phyloP scores from a whole-genome alignment of 2,329 filamentous ascomycete genomes.

The Pseudonectria buxi region DNA sequence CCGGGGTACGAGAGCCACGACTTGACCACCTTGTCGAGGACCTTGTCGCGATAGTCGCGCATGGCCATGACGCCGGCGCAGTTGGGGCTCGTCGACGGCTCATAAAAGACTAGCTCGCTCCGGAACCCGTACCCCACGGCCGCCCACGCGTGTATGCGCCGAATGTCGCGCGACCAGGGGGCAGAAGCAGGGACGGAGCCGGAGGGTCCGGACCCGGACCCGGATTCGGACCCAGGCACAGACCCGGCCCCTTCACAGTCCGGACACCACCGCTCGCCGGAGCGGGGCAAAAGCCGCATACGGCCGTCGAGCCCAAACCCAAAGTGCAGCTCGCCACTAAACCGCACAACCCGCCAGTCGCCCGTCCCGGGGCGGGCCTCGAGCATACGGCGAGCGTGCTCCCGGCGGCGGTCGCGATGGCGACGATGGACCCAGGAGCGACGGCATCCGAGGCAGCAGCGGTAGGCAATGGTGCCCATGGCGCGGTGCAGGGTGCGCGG shows the following conservation, averaged over 20 bases:
- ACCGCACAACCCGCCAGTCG: slow-evolving; percentile 28
- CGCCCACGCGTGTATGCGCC: slow-evolving; percentile 29
- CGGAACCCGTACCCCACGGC: slow-evolving; percentile 31
- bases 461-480: slow-evolving; percentile 31
- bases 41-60: slow-evolving; percentile 28
- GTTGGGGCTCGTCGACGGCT: slow-evolving; percentile 28
- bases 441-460: slow-evolving; percentile 28
- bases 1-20: slow-evolving; percentile 23
- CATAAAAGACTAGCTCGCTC: slow-evolving; percentile 32
- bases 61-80: slow-evolving; percentile 26
- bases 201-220: too few relatives aligned
- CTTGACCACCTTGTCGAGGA: slow-evolving; percentile 28
- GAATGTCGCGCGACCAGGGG: slow-evolving; percentile 28
- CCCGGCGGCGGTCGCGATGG: slow-evolving; percentile 26
- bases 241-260: slow-evolving; percentile 12
- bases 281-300: slow-evolving; percentile 27
- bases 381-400: slow-evolving; percentile 29
- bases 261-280: slow-evolving; percentile 29
- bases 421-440: slow-evolving; percentile 24
- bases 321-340: slow-evolving; percentile 33
- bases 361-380: slow-evolving; percentile 23
- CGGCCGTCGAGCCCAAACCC: slow-evolving; percentile 32
- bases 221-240: not conserved
- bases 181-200: not conserved
- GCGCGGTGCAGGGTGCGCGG: slow-evolving; percentile 30